phyloP scores from a whole-genome alignment of 2,329 filamentous ascomycete species.

The Fusarium sp. region DNA sequence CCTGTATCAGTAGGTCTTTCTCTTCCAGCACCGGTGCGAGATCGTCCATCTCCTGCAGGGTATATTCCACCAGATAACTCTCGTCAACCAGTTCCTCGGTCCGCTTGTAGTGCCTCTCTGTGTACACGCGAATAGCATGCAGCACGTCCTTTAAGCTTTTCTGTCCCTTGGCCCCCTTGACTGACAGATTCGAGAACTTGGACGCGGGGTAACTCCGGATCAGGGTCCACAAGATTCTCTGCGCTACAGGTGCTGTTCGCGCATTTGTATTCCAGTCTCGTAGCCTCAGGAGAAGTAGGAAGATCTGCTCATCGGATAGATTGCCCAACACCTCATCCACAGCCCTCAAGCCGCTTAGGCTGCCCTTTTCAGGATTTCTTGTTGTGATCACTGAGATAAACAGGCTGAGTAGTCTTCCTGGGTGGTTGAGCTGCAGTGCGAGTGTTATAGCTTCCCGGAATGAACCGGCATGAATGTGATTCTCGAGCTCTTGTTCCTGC shows the following conservation, averaged over 20 bases:
- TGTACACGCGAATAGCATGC: conserved; percentile 88
- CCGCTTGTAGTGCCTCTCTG: conserved; percentile 89
- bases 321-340: conserved; percentile 86
- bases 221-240: conserved; percentile 82
- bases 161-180: conserved; percentile 64
- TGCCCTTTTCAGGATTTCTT: conserved; percentile 66
- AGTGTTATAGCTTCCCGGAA: conserved; percentile 94
- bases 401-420: conserved; percentile 82
- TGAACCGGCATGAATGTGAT: conserved; percentile 86
- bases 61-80: conserved; percentile 94
- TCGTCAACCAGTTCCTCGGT: conserved; percentile 92
- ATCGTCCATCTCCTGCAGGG: conserved; percentile 89
- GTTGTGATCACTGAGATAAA: conserved; percentile 82
- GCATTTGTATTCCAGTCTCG: conserved; percentile 99
- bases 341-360: conserved; percentile 69
- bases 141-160: conserved; percentile 83
- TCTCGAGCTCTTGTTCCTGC: conserved; percentile 92
- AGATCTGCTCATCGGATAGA: conserved; percentile 86
- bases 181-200: conserved; percentile 75
- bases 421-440: conserved; percentile 93
- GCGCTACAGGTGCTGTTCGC: conserved; percentile 82
- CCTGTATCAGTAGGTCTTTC: conserved; percentile 47
- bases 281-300: conserved; percentile 79
- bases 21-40: conserved; percentile 58
- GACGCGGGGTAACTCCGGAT: conserved; percentile 83